Conservation (phyloP, 2,329 filamentous ascomycete genomes). For the Arachnopeziza araneosa region DNA sequence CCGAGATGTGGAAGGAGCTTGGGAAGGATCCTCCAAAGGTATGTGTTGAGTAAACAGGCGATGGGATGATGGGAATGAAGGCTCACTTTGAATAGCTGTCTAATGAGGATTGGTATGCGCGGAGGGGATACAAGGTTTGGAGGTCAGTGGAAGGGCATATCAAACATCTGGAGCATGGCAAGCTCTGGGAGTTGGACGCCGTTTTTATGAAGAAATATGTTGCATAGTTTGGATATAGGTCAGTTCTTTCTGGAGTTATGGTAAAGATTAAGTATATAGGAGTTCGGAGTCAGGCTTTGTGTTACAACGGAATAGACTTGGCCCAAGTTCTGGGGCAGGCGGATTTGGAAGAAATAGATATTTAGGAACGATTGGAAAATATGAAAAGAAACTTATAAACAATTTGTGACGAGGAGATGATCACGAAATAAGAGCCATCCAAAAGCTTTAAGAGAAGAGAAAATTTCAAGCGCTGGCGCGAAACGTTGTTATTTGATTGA, state of each 20-base stretch:
- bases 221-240: neutral
- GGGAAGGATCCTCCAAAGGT: constrained; percentile 7
- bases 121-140: neutral
- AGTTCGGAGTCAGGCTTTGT: neutral
- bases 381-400: too few species aligned
- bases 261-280: neutral
- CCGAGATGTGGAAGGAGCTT: constrained; percentile 9
- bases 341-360: too few species aligned
- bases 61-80: neutral
- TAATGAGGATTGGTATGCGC: constrained; percentile 22
- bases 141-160: neutral
- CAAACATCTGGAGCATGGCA: neutral
- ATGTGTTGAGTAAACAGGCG: neutral
- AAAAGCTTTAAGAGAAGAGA: neutral
- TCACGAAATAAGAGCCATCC: too few species aligned
- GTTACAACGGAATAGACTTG: too few species aligned
- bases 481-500: neutral
- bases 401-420: too few species aligned
- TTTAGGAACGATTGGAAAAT: too few species aligned
- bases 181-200: neutral
- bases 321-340: too few species aligned
- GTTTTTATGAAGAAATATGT: neutral
- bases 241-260: neutral
- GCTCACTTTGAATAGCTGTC: constrained; percentile 10
- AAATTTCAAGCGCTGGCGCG: neutral